These are phyloP conservation scores for Pinus tabuliformis DNA, from an alignment of 75 land plant species.

Conservation along the genomic window DNA sequence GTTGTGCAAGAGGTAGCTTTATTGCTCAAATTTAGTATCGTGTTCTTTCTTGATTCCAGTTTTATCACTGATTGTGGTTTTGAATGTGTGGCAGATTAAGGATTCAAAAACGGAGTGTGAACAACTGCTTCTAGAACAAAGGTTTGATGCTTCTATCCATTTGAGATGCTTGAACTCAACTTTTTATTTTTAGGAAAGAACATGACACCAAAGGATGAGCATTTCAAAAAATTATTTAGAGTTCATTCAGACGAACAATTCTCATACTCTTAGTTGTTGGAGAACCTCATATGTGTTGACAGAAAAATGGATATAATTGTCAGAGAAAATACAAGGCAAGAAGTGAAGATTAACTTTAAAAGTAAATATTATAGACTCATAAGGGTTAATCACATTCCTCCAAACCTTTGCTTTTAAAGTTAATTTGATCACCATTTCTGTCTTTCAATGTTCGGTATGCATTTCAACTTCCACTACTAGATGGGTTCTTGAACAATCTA, in stretches of 20 bases:
- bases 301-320: no score
- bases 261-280: no score
- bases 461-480: no score
- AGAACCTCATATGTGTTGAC: no score
- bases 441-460: no score
- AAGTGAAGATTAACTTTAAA: no score
- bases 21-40: not conserved
- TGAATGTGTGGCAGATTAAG: constrained; percentile 35
- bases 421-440: no score
- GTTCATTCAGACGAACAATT: not conserved
- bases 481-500: no score
- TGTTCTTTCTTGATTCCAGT: not conserved
- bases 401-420: no score
- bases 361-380: no score
- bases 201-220: not conserved
- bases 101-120: constrained; percentile 52
- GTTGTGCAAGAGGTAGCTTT: not conserved
- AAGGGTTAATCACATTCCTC: no score
- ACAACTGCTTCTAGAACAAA: constrained; percentile 41
- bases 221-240: not conserved
- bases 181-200: not conserved
- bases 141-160: constrained; percentile 21
- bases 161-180: not conserved
- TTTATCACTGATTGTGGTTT: not conserved
- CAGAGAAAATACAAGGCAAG: no score